Evolutionary conservation across 768 basidiomycete genomes (phyloP), one percentile per base, ranked within the genome.

Genomic region (Ramaria rubella): DNA sequence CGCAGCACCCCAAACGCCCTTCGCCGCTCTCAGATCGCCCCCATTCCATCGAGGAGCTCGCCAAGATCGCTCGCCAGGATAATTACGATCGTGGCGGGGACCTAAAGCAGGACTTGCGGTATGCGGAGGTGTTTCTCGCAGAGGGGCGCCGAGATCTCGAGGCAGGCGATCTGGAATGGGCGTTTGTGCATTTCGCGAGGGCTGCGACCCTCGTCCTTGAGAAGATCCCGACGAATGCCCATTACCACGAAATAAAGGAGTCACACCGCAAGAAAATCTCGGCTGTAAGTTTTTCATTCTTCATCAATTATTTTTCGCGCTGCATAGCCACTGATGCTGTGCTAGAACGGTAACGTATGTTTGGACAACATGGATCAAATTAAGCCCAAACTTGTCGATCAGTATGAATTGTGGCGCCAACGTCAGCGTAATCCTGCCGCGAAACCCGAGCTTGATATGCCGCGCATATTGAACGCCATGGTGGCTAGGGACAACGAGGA

Each of bases 181-280:
- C 84, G 1, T 91, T 90, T 67, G 74, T 90, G 17, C 76, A 81
- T 59, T 81, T 79, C 49, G 88, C 88, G 2, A 81, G 76, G 58
- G 86, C 88, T 8, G 87, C 87, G 0, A 88, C 86, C 1, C 72
- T 91, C 57, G 86, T 90, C 21, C 78, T 89, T 11, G 87, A 92
- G 72, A 84, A 80, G 61, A 72, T 92, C n/a, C 89, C 89, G 0
- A 71, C 73, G 1, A 90, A 91, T 70, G 72, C 76, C 52, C 83
- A 88, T 43, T 91, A 86, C 65, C 63, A 76, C 31, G 72, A 71
- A 1, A 67, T 92, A 62, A 83, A 67, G 44, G 53, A 70, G 5
- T 72, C 75, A 11, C 89, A 91, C 63, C 76, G 83, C 52, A 72
- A 80, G 50, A 87, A 88, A 68, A 76, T 91, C 17, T 78, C 75